A percentile compares a stretch with the other conserved stretches of the same genome.
These are phyloP conservation scores for Lactarius hengduanensis DNA, from an alignment of 768 basidiomycete species.

Conservation along the genomic window DNA sequence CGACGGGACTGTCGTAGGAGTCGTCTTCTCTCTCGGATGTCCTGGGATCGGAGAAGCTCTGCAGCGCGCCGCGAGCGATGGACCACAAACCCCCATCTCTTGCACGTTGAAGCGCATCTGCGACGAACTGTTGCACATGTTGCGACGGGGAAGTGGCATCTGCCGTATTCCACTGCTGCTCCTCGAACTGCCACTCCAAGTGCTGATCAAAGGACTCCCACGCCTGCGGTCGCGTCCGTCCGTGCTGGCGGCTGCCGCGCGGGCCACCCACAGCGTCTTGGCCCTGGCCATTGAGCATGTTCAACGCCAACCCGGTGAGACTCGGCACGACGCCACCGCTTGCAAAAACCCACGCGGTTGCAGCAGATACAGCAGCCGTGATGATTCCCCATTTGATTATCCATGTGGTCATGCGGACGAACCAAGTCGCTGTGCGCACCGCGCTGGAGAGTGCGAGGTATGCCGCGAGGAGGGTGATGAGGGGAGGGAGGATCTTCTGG, in stretches of 20 bases:
- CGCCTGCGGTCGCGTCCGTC: slow-evolving; percentile 42
- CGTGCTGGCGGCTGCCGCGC: slow-evolving; percentile 28
- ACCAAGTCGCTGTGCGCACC: slow-evolving; percentile 77
- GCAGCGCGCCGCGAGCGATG: slow-evolving; percentile 16
- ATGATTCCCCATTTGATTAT: slow-evolving; percentile 77
- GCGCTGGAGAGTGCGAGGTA: slow-evolving; percentile 76
- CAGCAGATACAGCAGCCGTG: slow-evolving; percentile 52
- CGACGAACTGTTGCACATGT: slow-evolving; percentile 48
- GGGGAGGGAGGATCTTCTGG: slow-evolving; percentile 67
- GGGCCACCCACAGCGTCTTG: not conserved
- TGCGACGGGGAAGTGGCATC: slow-evolving; percentile 34
- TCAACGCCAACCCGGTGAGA: slow-evolving; percentile 44
- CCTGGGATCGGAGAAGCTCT: slow-evolving; percentile 1
- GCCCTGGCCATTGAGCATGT: slow-evolving; percentile 23
- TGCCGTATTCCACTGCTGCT: slow-evolving; percentile 29
- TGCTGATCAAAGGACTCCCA: slow-evolving; percentile 71
- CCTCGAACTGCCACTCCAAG: slow-evolving; percentile 54
- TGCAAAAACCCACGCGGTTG: slow-evolving; percentile 52
- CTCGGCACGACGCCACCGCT: slow-evolving; percentile 39
- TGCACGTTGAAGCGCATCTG: slow-evolving; percentile 39
- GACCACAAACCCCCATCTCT: slow-evolving; percentile 22
- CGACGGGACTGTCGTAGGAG: not conserved
- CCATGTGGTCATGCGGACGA: slow-evolving; percentile 63
- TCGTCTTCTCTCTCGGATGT: slow-evolving; percentile 3
- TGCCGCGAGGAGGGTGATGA: slow-evolving; percentile 67